Evolutionary conservation across 2,329 filamentous ascomycete genomes (phyloP).

Genomic region (Trichoderma koningiopsis): DNA sequence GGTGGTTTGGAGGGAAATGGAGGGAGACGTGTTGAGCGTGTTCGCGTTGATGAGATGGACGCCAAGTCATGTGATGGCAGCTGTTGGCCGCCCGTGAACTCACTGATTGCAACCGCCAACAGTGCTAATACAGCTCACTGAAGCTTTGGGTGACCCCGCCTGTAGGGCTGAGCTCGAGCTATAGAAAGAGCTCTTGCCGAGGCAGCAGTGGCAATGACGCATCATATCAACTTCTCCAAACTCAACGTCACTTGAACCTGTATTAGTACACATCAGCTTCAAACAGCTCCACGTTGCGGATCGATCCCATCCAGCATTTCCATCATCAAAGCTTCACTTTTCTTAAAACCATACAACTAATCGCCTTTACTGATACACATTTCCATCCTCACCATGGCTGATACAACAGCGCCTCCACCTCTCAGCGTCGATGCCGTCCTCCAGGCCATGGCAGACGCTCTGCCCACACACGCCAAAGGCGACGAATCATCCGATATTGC

Average conservation of each 20-base stretch:
- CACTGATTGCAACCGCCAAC: not conserved
- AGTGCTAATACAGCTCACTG: not conserved
- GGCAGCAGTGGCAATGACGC: conserved; percentile 22
- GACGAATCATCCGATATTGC: conserved; percentile 65
- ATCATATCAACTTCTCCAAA: not conserved
- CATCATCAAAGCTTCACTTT: not conserved
- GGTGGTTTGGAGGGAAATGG: not conserved
- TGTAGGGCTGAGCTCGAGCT: not conserved
- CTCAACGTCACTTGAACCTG: not conserved
- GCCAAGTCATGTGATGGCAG: conserved; percentile 5
- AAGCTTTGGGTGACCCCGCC: not conserved
- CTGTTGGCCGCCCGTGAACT: not conserved
- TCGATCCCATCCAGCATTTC: not conserved
- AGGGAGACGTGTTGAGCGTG: not conserved
- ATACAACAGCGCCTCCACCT: not conserved
- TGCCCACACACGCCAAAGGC: conserved; percentile 55
- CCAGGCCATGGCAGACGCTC: conserved; percentile 59
- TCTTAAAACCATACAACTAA: not conserved
- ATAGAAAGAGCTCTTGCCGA: not conserved
- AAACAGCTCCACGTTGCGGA: not conserved
- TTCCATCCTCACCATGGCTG: not conserved
- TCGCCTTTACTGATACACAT: not conserved
- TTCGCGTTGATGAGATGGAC: not conserved
- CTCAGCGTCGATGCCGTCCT: conserved; percentile 47
- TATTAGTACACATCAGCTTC: not conserved